phyloP scores from a whole-genome alignment of 371 early-diverging fungal species.

The Cladochytrium tenue region DNA sequence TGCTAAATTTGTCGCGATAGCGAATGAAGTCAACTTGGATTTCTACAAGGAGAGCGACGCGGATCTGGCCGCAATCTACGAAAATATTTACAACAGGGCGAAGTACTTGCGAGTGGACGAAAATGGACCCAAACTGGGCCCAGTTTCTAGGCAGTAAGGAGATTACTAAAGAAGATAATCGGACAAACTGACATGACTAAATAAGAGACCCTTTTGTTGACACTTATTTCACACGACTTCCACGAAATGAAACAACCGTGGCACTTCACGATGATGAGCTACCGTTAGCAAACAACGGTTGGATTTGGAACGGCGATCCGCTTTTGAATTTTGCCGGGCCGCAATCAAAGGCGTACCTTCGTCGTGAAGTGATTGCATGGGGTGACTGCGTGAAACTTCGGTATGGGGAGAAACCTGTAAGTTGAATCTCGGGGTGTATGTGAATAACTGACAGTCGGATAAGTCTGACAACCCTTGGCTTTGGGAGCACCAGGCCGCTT shows the following conservation, averaged over 20 bases:
- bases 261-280: conserved; percentile 56
- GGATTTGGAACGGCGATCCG: conserved; percentile 98
- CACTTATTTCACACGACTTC: conserved; percentile 83
- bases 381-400: conserved; percentile 97
- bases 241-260: conserved; percentile 34
- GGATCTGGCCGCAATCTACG: conserved; percentile 70
- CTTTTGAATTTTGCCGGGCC: conserved; percentile 87
- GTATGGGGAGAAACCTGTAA: conserved; percentile 77
- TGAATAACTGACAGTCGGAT: too few species aligned
- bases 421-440: conserved; percentile 10
- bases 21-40: conserved; percentile 83
- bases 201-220: conserved; percentile 80
- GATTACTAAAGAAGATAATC: too few species aligned
- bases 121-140: conserved; percentile 61
- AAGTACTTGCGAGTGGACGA: conserved; percentile 81
- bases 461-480: conserved; percentile 90
- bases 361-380: conserved; percentile 94
- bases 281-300: conserved; percentile 92
- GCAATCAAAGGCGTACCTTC: conserved; percentile 81
- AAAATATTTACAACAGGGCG: conserved; percentile 76
- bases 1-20: conserved; percentile 35
- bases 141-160: conserved; percentile 34
- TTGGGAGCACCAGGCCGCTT: conserved; percentile 88
- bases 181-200: too few species aligned
- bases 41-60: conserved; percentile 82